Conservation (phyloP, 139 green algal genomes). For the Diplosphaera chodatii region DNA sequence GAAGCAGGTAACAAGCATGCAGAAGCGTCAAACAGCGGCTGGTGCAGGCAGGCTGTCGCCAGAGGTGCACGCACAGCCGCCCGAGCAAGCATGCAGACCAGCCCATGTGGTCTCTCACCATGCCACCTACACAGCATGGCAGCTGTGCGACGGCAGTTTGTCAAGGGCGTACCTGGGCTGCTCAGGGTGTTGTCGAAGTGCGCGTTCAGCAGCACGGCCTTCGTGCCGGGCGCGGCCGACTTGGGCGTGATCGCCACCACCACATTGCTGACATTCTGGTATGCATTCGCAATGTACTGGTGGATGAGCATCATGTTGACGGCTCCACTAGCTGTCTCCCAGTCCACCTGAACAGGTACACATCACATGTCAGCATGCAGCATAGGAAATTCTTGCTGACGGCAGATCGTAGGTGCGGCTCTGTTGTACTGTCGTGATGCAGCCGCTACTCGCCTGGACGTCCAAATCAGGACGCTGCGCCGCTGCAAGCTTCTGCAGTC, state of each 20-base stretch:
- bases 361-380: too few relatives aligned
- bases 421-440: too few relatives aligned
- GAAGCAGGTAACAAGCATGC: too few relatives aligned
- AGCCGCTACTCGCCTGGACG: slow-evolving; percentile 3
- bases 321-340: not conserved
- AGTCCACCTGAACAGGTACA: not conserved
- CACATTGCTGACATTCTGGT: slow-evolving; percentile 51
- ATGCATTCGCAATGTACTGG: slow-evolving; percentile 51
- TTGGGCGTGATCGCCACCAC: slow-evolving; percentile 30
- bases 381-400: too few relatives aligned
- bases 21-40: too few relatives aligned
- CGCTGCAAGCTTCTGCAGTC: not conserved
- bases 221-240: not conserved
- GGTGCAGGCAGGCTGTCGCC: too few relatives aligned
- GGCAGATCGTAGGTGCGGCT: too few relatives aligned
- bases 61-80: too few relatives aligned
- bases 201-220: slow-evolving; percentile 35
- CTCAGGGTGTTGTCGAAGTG: slow-evolving; percentile 42
- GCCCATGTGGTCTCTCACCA: too few relatives aligned
- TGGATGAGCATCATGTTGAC: slow-evolving; percentile 40
- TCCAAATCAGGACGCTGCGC: not conserved
- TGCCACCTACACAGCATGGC: too few relatives aligned
- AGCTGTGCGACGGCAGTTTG: too few relatives aligned
- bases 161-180: slow-evolving; percentile 6
- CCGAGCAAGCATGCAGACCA: too few relatives aligned